These are phyloP conservation scores for Takashimella tepidaria DNA, from an alignment of 1,284 basidiomycete species.

Conservation along the genomic window DNA sequence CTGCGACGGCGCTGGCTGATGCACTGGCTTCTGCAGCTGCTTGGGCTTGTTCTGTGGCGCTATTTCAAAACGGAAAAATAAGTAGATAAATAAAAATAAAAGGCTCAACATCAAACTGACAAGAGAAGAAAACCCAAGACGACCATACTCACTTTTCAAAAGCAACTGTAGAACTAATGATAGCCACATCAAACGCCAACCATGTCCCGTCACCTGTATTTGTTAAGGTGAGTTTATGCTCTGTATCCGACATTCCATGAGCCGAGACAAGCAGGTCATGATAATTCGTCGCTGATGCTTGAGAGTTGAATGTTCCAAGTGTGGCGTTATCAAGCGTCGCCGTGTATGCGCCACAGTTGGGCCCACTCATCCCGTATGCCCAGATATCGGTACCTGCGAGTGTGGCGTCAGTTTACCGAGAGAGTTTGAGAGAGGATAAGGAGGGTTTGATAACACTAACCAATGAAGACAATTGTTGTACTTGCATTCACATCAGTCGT, in stretches of 20 bases:
- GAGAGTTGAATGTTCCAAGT: slow-evolving; percentile 13
- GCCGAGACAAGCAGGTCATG: slow-evolving; percentile 19
- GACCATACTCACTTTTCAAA: background rate
- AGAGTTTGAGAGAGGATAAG: background rate
- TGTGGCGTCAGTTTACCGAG: background rate
- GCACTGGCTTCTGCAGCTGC: background rate
- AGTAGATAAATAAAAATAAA: background rate
- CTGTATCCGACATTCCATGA: slow-evolving; percentile 15
- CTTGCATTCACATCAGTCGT: slow-evolving; percentile 15
- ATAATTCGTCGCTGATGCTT: slow-evolving; percentile 8
- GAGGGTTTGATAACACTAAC: slow-evolving; percentile 10
- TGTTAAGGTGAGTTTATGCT: slow-evolving; percentile 18
- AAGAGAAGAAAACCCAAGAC: background rate
- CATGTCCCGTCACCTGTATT: slow-evolving; percentile 14
- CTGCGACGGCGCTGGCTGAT: slow-evolving; percentile 1
- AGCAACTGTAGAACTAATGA: slow-evolving; percentile 9
- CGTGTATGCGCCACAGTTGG: slow-evolving; percentile 13
- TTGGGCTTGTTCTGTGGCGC: background rate
- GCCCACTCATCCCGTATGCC: slow-evolving; percentile 26
- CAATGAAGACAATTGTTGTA: slow-evolving; percentile 20
- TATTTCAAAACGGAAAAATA: no score
- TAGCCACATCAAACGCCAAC: slow-evolving; percentile 29
- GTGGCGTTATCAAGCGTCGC: slow-evolving; percentile 15
- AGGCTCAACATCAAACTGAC: background rate
- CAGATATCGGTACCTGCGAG: slow-evolving; percentile 25